A percentile compares a stretch with the other conserved stretches of the same genome.
Conservation (phyloP, 2,329 filamentous ascomycete genomes). For the Pseudogymnoascus sp. region DNA sequence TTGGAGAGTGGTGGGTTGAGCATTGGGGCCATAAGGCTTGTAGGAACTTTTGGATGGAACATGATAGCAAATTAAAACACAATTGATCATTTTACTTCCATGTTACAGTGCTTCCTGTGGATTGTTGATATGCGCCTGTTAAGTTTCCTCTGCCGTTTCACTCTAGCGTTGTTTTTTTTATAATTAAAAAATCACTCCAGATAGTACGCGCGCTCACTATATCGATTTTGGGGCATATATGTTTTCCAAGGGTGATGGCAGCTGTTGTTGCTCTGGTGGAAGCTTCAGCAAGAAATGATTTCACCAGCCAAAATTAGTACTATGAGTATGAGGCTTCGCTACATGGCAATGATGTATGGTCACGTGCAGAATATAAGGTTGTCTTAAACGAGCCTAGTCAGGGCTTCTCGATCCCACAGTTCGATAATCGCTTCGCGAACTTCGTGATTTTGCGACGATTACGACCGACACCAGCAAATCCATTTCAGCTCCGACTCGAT, state of each 20-base stretch:
- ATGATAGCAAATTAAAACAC: slow-evolving; percentile 63
- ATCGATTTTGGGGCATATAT: not conserved
- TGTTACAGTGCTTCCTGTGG: not conserved
- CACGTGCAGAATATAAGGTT: slow-evolving; percentile 5
- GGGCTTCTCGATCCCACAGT: slow-evolving; percentile 9
- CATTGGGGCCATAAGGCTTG: slow-evolving; percentile 78
- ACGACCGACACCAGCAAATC: slow-evolving; percentile 9
- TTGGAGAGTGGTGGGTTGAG: slow-evolving; percentile 95
- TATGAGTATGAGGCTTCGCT: not conserved
- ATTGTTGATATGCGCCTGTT: not conserved
- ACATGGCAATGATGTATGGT: not conserved
- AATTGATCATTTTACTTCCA: not conserved
- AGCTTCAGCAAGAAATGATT: too few relatives aligned
- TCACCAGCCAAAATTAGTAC: not conserved
- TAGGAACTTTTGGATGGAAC: slow-evolving; percentile 75
- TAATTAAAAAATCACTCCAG: not conserved
- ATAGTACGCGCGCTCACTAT: not conserved
- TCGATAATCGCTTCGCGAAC: slow-evolving; percentile 9
- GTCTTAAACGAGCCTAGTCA: slow-evolving; percentile 9
- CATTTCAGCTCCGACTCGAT: slow-evolving; percentile 9
- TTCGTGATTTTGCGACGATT: slow-evolving; percentile 9
- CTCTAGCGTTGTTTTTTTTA: too few relatives aligned
- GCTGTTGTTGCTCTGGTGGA: too few relatives aligned
- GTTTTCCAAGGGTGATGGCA: not conserved
- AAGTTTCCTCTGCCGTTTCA: not conserved